A percentile compares a stretch with the other conserved stretches of the same genome.
Evolutionary conservation across 257 asterid genomes (phyloP).

Genomic region (Solanum sejunctum): DNA sequence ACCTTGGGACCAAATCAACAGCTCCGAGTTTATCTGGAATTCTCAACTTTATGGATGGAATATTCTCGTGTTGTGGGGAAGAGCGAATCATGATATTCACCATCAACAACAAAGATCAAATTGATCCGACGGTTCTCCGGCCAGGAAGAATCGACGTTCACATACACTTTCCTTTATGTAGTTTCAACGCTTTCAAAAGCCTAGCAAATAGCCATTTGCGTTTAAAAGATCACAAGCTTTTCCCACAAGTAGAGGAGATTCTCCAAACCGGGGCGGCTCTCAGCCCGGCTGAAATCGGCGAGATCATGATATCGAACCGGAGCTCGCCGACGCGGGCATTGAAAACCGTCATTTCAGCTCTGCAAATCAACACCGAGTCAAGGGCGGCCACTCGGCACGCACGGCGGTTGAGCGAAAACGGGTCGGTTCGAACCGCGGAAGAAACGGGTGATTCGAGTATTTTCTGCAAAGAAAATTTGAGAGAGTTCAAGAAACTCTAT

Average conservation of each 20-base stretch:
- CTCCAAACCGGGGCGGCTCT: slow-evolving; percentile 65
- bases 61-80: slow-evolving; percentile 76
- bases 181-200: slow-evolving; percentile 56
- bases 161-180: slow-evolving; percentile 67
- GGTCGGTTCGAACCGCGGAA: slow-evolving; percentile 29
- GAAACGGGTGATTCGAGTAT: slow-evolving; percentile 32
- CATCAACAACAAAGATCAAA: slow-evolving; percentile 50
- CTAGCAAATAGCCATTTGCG: slow-evolving; percentile 70
- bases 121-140: slow-evolving; percentile 50
- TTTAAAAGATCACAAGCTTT: slow-evolving; percentile 64
- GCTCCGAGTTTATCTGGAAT: slow-evolving; percentile 54
- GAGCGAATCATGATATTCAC: slow-evolving; percentile 79
- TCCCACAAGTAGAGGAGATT: slow-evolving; percentile 66
- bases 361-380: slow-evolving; percentile 35
- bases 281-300: slow-evolving; percentile 82
- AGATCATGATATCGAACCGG: slow-evolving; percentile 82
- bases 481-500: slow-evolving; percentile 57
- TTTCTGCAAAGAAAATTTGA: slow-evolving; percentile 34
- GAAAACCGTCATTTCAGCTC: slow-evolving; percentile 64
- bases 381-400: slow-evolving; percentile 29
- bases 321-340: slow-evolving; percentile 74
- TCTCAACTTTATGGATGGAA: slow-evolving; percentile 83
- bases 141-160: slow-evolving; percentile 89
- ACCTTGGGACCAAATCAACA: slow-evolving; percentile 34
- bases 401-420: slow-evolving; percentile 27